These are phyloP conservation scores for Cenchrus fungigraminus DNA, from an alignment of 176 grass and related monocot species.

Conservation along the genomic window DNA sequence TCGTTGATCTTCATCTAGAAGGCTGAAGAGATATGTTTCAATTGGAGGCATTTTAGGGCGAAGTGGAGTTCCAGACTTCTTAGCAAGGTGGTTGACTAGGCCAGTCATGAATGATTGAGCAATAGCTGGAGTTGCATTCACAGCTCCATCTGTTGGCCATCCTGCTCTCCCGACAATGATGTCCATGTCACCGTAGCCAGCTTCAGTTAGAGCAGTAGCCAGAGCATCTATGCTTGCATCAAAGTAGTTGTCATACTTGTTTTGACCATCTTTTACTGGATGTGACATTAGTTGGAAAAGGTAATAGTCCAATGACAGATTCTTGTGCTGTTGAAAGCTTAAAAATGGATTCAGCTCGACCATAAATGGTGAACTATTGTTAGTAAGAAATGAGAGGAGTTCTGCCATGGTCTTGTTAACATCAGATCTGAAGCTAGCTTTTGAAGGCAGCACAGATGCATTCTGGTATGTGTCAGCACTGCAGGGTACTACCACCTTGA, in stretches of 20 bases:
- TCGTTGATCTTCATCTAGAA: constrained; percentile 84
- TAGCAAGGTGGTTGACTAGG: constrained; percentile 73
- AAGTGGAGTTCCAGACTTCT: constrained; percentile 81
- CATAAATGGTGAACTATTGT: constrained; percentile 81
- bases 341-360: constrained; percentile 76
- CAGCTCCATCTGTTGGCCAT: constrained; percentile 94
- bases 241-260: constrained; percentile 84
- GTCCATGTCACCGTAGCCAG: constrained; percentile 73
- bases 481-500: constrained; percentile 82
- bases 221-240: constrained; percentile 86
- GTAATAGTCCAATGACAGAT: constrained; percentile 75
- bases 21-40: constrained; percentile 73
- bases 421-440: constrained; percentile 81
- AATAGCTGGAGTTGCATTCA: constrained; percentile 74
- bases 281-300: constrained; percentile 74
- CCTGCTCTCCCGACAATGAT: constrained; percentile 80
- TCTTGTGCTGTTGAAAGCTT: constrained; percentile 75
- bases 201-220: constrained; percentile 73
- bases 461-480: constrained; percentile 75
- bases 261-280: constrained; percentile 69
- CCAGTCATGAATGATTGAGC: constrained; percentile 81
- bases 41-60: constrained; percentile 71
- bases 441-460: constrained; percentile 64
- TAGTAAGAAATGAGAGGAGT: constrained; percentile 82
- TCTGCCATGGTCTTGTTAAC: constrained; percentile 86